Conservation (phyloP, 2,329 filamentous ascomycete genomes). For the Catunica adiposa region DNA sequence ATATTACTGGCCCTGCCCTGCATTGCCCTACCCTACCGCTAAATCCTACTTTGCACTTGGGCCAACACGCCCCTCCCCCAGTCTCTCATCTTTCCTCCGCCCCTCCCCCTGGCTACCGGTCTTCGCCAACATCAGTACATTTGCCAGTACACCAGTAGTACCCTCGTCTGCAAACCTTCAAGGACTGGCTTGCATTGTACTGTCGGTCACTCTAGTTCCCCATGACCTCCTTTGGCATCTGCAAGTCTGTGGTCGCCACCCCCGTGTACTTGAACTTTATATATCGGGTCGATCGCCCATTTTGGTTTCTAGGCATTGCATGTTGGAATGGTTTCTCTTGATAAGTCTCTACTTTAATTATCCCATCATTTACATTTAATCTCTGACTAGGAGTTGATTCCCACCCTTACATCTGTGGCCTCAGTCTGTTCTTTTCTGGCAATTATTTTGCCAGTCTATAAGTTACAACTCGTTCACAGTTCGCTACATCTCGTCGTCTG, state of each 20-base stretch:
- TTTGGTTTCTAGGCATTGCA: neutral
- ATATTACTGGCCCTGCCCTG: neutral
- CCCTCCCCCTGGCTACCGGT: neutral
- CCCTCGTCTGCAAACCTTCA: neutral
- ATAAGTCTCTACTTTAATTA: neutral
- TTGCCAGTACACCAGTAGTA: neutral
- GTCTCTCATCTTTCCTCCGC: conserved; percentile 1
- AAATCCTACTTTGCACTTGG: conserved; percentile 6
- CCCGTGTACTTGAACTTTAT: conserved; percentile 7
- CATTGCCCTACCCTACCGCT: conserved; percentile 7
- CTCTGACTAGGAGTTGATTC: neutral
- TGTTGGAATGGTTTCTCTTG: neutral
- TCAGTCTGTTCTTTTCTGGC: neutral
- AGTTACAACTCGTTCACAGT: neutral
- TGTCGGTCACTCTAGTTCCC: neutral
- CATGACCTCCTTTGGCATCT: conserved; percentile 10
- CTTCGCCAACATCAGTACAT: neutral
- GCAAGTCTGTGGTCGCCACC: neutral
- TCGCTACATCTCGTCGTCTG: neutral
- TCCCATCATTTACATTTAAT: neutral
- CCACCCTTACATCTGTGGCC: no score
- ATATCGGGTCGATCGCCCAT: conserved; percentile 5
- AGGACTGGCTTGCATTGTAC: conserved; percentile 1
- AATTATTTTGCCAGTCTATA: neutral
- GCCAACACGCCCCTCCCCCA: neutral